Evolutionary conservation across 768 basidiomycete species (phyloP).

Genomic region (Tephrocybe sp.): DNA sequence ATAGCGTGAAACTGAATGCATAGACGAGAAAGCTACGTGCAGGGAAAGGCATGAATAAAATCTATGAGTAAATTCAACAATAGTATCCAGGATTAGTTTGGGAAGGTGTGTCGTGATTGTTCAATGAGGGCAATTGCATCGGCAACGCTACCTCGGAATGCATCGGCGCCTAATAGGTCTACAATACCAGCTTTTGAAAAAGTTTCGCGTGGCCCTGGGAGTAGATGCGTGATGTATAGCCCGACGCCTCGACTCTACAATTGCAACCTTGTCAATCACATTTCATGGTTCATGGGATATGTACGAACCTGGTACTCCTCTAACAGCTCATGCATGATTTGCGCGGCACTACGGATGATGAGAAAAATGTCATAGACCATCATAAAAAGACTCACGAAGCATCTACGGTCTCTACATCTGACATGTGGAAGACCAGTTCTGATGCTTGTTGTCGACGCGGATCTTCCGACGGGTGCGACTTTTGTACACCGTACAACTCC

Average conservation of each 20-base stretch:
- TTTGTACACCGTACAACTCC: constrained; percentile 81
- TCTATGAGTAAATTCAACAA: not conserved
- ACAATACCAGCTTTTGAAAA: constrained; percentile 53
- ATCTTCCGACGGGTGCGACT: constrained; percentile 85
- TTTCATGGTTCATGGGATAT: not conserved
- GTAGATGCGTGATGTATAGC: constrained; percentile 51
- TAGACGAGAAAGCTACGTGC: not conserved
- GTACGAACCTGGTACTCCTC: constrained; percentile 63
- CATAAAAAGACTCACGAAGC: constrained; percentile 66
- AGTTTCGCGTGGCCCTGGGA: constrained; percentile 33
- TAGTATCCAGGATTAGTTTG: not conserved
- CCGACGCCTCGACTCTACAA: constrained; percentile 46
- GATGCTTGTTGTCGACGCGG: constrained; percentile 73
- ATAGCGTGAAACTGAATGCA: not conserved
- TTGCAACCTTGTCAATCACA: not conserved
- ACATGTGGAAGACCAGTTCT: constrained; percentile 88
- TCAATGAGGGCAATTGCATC: constrained; percentile 48
- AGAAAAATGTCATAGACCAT: not conserved
- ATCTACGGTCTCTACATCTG: constrained; percentile 87
- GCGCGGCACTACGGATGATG: constrained; percentile 57
- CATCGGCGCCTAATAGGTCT: constrained; percentile 44
- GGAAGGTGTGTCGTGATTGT: constrained; percentile 14
- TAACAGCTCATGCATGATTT: constrained; percentile 77
- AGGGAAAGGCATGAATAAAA: not conserved
- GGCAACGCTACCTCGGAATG: constrained; percentile 48